Percentiles rank a stretch among this genome's conserved stretches.
phyloP scores from a whole-genome alignment of 371 early-diverging fungal genomes.

The Mortierella sp. region DNA sequence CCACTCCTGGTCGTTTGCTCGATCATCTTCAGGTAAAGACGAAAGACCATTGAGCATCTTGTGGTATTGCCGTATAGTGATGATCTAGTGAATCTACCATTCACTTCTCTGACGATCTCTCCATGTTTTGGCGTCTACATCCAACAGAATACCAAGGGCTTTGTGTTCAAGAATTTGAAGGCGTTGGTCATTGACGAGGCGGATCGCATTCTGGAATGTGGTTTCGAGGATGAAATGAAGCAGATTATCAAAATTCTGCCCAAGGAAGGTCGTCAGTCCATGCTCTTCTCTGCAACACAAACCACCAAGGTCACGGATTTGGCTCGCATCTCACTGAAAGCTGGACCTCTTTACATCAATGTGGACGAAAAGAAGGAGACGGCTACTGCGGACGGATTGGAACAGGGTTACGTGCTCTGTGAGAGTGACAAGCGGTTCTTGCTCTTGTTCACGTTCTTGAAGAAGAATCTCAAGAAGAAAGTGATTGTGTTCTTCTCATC shows the following conservation, averaged over 20 bases:
- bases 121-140: background rate
- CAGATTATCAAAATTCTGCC: constrained; percentile 90
- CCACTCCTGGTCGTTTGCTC: constrained; percentile 98
- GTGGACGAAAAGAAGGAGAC: constrained; percentile 92
- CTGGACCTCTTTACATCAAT: constrained; percentile 93
- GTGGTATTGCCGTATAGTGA: no score
- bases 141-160: constrained; percentile 86
- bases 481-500: constrained; percentile 96
- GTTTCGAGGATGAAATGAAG: constrained; percentile 99
- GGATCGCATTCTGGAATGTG: constrained; percentile 97
- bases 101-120: background rate
- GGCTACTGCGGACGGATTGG: constrained; percentile 94
- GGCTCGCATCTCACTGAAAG: constrained; percentile 93
- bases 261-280: constrained; percentile 87
- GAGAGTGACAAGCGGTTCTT: constrained; percentile 91
- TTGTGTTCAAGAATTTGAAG: constrained; percentile 90
- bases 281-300: constrained; percentile 99
- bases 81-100: no score
- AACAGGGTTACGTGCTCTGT: constrained; percentile 96
- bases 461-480: constrained; percentile 93
- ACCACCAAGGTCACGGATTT: constrained; percentile 97
- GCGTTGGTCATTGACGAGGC: constrained; percentile 98
- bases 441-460: constrained; percentile 90
- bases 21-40: constrained; percentile 86
- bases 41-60: background rate